Conservation (phyloP, 768 basidiomycete species). For the Coprinopsis cinerea region DNA sequence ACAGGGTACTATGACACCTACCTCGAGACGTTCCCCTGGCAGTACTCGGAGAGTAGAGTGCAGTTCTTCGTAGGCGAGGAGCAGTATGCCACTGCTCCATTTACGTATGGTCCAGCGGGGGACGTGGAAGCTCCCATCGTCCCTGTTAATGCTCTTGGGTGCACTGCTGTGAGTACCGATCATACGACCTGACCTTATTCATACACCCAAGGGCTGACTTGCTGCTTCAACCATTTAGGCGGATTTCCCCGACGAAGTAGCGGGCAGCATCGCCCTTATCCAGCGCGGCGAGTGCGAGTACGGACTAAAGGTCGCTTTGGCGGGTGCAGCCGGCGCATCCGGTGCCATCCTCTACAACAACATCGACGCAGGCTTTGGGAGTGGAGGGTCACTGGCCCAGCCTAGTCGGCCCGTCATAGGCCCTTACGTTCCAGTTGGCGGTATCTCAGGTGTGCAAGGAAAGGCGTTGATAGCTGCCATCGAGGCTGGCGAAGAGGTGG, state of each 20-base stretch:
- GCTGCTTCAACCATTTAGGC: constrained; percentile 5
- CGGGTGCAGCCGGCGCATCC: background rate
- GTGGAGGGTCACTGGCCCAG: background rate
- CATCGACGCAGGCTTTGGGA: background rate
- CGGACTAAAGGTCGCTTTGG: constrained; percentile 1
- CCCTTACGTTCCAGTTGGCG: constrained; percentile 21
- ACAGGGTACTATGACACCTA: constrained; percentile 24
- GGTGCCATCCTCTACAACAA: constrained; percentile 6
- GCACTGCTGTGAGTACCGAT: constrained; percentile 16
- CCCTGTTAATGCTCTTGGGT: constrained; percentile 21
- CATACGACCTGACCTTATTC: no score
- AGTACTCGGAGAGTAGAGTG: constrained; percentile 20
- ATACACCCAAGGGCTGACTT: no score
- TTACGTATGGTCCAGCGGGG: constrained; percentile 21
- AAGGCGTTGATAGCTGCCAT: constrained; percentile 18
- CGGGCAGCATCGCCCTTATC: constrained; percentile 17
- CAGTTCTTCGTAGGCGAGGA: constrained; percentile 14
- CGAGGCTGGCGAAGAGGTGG: constrained; percentile 16
- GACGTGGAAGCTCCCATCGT: constrained; percentile 21
- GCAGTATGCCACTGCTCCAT: constrained; percentile 12
- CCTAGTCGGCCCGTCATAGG: constrained; percentile 15
- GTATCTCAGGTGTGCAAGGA: constrained; percentile 19
- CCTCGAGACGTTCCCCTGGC: constrained; percentile 23
- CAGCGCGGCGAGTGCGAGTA: background rate
- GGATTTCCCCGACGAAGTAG: constrained; percentile 21